Base-by-base conservation (phyloP, 2,329 filamentous ascomycete genomes). In the Alternaria infectoria region DNA sequence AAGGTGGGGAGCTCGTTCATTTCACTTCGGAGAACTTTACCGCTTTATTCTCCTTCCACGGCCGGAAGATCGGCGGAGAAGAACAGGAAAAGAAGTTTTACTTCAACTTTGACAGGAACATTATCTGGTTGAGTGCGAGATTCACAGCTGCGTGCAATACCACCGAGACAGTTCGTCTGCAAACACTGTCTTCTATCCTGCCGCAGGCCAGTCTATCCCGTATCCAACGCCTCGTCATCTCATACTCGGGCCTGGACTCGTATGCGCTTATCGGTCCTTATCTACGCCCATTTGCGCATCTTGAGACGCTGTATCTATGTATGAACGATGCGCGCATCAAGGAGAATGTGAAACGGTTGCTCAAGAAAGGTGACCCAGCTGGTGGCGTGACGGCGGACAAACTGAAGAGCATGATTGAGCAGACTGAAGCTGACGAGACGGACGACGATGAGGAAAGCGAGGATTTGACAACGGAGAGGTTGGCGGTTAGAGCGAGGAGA, bases 41-140 rank as follows among this genome's bases (percentile, higher is more conserved):
- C 5, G 17, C 36, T 2, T 19, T 52, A n/a, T 58, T 52, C 17
- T 28, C 15, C 9, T 44, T 45, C 2, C 19, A 59, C 11, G 47
- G 36, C 12, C 23, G 45, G 1, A 43, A 11, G n/a, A 44, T 44
- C n/a, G 23, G 21, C n/a, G 30, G 8, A 9, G 25, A 26, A 6
- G 8, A 26, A 25, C 46, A 10, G 5, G 25, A 17, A 5, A 23
- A 28, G n/a, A 12, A 25, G 13, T 59, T 67, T 25, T 70, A 65
- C 52, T 59, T 70, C 51, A 65, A 67, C 9, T 55, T 64, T 19
- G n/a, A 43, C 13, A 60, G 28, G 43, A 54, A 67, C 23, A 66
- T 69, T 25, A 13, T 71, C 0, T 68, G 64, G 45, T 59, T 72
- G 15, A 54, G 51, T 28, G 59, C 44, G 3, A 65, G 67, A n/a